Evolutionary conservation across 1,284 basidiomycete species (phyloP).

Genomic region (Porogramme epimiltina): DNA sequence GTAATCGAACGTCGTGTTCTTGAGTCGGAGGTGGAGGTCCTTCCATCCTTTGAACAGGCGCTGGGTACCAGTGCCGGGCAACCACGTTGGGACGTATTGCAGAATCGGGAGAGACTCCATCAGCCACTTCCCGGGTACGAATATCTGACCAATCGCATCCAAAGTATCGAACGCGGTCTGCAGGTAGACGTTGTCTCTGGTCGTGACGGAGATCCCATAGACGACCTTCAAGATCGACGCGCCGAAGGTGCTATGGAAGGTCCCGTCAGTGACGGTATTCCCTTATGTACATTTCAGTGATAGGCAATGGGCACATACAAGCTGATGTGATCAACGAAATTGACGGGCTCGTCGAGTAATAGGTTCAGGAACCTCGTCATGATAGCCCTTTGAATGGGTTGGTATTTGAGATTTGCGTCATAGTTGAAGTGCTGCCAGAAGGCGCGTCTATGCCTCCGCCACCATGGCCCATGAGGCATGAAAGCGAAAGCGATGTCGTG

Average conservation of each 20-base stretch:
- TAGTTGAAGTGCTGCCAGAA: slow-evolving; percentile 7
- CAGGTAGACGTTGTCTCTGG: slow-evolving; percentile 7
- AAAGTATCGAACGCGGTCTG: slow-evolving; percentile 7
- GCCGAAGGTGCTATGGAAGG: slow-evolving; percentile 2
- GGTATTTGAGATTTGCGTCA: background rate
- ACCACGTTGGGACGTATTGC: slow-evolving; percentile 5
- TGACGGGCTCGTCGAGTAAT: background rate
- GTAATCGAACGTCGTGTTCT: background rate
- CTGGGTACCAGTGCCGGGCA: background rate
- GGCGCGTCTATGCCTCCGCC: slow-evolving; percentile 5
- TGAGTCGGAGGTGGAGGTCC: background rate
- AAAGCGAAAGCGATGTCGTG: background rate
- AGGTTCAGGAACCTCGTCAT: background rate
- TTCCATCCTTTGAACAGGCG: background rate
- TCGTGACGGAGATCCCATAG: slow-evolving; percentile 30
- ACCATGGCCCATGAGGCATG: slow-evolving; percentile 7
- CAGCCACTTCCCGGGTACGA: background rate
- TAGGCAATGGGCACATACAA: too few relatives aligned
- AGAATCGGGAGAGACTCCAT: slow-evolving; percentile 10
- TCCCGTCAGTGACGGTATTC: too few relatives aligned
- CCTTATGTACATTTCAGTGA: too few relatives aligned
- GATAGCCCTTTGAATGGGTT: background rate
- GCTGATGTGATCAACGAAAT: background rate
- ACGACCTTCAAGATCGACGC: background rate
- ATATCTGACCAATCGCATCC: background rate